Base-by-base conservation (phyloP, 202 grass and related monocot genomes). In the Eragrostis tef region DNA sequence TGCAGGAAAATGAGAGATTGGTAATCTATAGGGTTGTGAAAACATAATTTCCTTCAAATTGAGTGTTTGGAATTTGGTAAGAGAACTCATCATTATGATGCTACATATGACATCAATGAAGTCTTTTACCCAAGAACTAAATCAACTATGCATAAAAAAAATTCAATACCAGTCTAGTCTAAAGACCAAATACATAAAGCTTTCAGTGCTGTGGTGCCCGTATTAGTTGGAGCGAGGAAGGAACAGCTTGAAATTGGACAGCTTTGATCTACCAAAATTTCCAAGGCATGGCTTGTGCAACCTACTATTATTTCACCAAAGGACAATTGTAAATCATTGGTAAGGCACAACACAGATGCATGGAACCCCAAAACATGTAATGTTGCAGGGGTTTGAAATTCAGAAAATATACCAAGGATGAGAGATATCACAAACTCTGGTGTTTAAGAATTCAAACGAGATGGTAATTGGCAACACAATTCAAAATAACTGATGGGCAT, bases 361-460 rank as follows among this genome's bases (percentile, higher is more conserved):
- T 11, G 1, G 3, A 19, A 52, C 3, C 16, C 9, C 6, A 43
- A 65, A 79, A 53, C 5, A 8, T 56, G 11, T 49, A 64, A 71
- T 44, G 25, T 54, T 11, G 12, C 4, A 3, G 45, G 52, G 22
- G 24, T 71, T 24, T 20, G 19, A 82, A 9, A 76, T 81, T 58
- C 42, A 43, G 19, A 25, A 61, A 41, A 52, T 46, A 70, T 5
- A 64, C 51, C 14, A 26, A 86, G 6, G 58, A 67, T 5, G 74
- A 20, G n/a, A 26, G 24, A 25, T 47, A 58, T 25, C 68, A 52
- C 17, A 11, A 74, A 74, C 19, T 22, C 51, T 31, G 46, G 17
- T 71, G 29, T 46, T 17, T 65, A 21, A 25, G 26, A 25, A 53
- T 73, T 80, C 54, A 41, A 26, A 66, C 79, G 14, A 84, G 21